phyloP scores from a whole-genome alignment of 345 rosid genomes.

The Brassica carinata region DNA sequence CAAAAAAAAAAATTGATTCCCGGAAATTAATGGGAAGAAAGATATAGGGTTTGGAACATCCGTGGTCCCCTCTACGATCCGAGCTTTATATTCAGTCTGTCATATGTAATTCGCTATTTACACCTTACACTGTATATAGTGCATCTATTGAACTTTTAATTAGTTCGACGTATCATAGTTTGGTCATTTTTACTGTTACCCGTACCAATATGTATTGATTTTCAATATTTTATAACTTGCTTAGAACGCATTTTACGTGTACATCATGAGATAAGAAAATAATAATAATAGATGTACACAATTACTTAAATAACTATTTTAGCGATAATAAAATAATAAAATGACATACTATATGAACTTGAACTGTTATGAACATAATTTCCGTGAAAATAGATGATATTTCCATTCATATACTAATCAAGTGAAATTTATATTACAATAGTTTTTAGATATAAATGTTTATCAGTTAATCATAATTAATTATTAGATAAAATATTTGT shows the following conservation, averaged over 20 bases:
- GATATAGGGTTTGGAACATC: constrained; percentile 24
- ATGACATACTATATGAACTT: neutral
- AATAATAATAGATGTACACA: neutral
- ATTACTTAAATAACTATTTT: neutral
- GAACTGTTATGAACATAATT: neutral
- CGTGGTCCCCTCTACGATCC: constrained; percentile 40
- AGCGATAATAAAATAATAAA: neutral
- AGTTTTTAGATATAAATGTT: no score
- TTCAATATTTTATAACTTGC: constrained; percentile 1
- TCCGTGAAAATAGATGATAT: neutral
- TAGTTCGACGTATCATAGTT: neutral
- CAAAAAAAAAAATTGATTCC: neutral
- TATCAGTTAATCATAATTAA: neutral
- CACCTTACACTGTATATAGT: constrained; percentile 34
- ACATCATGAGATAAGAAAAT: neutral
- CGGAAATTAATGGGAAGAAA: constrained; percentile 20
- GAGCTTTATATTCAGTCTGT: constrained; percentile 45
- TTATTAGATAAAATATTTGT: neutral
- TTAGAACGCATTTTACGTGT: neutral
- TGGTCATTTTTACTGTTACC: neutral
- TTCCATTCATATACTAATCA: neutral
- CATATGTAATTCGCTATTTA: constrained; percentile 41
- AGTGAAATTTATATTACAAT: neutral
- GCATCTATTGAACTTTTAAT: constrained; percentile 6
- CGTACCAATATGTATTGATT: neutral